Conservation (phyloP, 2,329 filamentous ascomycete species). For the Orbilia blumenaviensis region DNA sequence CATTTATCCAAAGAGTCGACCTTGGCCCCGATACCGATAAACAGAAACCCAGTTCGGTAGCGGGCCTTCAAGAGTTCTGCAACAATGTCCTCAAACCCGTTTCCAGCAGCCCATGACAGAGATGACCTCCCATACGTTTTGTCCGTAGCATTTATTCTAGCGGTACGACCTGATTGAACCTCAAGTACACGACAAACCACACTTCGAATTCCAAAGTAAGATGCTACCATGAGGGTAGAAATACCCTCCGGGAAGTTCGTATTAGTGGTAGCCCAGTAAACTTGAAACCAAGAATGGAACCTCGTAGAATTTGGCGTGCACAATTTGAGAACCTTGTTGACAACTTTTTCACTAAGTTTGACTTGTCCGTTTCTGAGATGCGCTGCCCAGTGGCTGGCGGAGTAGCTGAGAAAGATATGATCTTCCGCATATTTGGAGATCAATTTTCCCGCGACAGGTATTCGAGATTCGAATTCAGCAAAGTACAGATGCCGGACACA, state of each 20-base stretch:
- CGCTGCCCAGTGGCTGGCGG: conserved; percentile 7
- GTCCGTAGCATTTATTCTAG: conserved; percentile 1
- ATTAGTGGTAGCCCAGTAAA: conserved; percentile 2
- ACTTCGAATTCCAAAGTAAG: conserved; percentile 3
- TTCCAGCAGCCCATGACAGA: conserved; percentile 20
- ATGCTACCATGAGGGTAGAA: neutral
- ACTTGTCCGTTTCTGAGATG: conserved; percentile 6
- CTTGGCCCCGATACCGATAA: neutral
- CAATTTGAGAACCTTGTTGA: too few relatives aligned
- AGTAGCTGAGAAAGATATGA: conserved; percentile 11
- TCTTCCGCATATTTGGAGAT: neutral
- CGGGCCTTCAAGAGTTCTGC: neutral
- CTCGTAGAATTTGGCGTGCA: neutral
- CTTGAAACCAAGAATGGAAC: neutral
- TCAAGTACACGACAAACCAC: neutral
- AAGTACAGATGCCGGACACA: neutral
- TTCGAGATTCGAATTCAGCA: neutral
- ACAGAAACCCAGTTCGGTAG: too few relatives aligned
- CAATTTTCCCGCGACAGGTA: neutral
- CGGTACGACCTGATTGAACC: neutral
- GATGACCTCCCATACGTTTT: neutral
- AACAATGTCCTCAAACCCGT: neutral
- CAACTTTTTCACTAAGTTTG: too few relatives aligned
- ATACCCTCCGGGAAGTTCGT: neutral
- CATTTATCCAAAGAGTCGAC: conserved; percentile 2